phyloP scores from a whole-genome alignment of 2,329 filamentous ascomycete species.

The Cercospora sesami region DNA sequence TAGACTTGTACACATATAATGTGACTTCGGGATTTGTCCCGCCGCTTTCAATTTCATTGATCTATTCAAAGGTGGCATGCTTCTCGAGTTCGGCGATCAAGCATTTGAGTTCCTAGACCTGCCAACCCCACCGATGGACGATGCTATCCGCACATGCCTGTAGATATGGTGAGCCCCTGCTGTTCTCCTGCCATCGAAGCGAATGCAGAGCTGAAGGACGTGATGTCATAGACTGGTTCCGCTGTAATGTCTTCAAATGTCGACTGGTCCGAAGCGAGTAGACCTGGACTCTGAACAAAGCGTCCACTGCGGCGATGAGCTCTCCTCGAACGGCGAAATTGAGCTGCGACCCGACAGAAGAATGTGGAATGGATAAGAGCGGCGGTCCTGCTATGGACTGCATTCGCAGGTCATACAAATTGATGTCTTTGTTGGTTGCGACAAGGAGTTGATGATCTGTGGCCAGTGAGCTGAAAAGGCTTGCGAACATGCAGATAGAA shows the following conservation, averaged over 20 bases:
- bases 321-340: conserved; percentile 15
- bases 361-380: conserved; percentile 18
- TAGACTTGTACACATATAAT: background rate
- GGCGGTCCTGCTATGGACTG: conserved; percentile 7
- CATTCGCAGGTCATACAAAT: conserved; percentile 26
- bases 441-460: conserved; percentile 21
- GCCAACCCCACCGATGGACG: conserved; percentile 28
- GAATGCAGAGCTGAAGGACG: conserved; percentile 10
- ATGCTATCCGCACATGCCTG: conserved; percentile 28
- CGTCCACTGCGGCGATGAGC: conserved; percentile 29
- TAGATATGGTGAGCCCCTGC: conserved; percentile 23
- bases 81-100: background rate
- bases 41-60: background rate
- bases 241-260: conserved; percentile 21
- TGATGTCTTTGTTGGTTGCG: conserved; percentile 24
- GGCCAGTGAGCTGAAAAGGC: background rate
- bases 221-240: background rate
- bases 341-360: conserved; percentile 6
- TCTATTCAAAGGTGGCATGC: background rate
- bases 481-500: background rate
- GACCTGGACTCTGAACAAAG: conserved; percentile 27
- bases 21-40: background rate
- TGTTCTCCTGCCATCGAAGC: conserved; percentile 27
- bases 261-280: conserved; percentile 29
- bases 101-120: background rate